Conservation (phyloP, 2,329 filamentous ascomycete species). For the Arthrinium phaeospermum region DNA sequence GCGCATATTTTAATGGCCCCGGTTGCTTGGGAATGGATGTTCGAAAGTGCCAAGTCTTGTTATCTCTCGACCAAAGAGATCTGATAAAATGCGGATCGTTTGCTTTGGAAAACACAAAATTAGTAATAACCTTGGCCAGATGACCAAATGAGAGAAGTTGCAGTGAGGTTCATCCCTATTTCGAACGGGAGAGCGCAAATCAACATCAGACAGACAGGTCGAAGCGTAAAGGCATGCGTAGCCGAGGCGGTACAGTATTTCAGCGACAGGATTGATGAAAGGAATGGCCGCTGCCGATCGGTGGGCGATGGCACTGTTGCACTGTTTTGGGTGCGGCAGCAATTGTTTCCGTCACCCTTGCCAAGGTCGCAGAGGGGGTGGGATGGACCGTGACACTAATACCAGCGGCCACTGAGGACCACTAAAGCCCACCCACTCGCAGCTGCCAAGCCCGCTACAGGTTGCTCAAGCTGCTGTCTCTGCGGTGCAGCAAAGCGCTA, state of each 20-base stretch:
- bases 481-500: not conserved
- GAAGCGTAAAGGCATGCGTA: not conserved
- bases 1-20: not conserved
- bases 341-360: conserved; percentile 12
- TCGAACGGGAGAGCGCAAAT: not conserved
- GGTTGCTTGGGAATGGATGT: not conserved
- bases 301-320: conserved; percentile 4
- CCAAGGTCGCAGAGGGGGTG: not conserved
- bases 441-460: conserved; percentile 5
- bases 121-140: not conserved
- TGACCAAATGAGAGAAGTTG: not conserved
- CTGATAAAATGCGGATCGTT: not conserved
- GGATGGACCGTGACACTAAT: not conserved
- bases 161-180: not conserved
- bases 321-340: conserved; percentile 1
- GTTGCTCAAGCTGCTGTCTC: not conserved
- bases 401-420: not conserved
- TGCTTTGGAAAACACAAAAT: not conserved
- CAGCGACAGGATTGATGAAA: not conserved
- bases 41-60: not conserved
- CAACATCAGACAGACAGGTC: not conserved
- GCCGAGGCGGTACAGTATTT: not conserved
- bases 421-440: not conserved
- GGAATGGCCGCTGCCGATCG: not conserved
- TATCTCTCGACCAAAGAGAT: not conserved